Conservation (phyloP, 805 yeast species). For the Groenewaldozyma tartarivorans region DNA sequence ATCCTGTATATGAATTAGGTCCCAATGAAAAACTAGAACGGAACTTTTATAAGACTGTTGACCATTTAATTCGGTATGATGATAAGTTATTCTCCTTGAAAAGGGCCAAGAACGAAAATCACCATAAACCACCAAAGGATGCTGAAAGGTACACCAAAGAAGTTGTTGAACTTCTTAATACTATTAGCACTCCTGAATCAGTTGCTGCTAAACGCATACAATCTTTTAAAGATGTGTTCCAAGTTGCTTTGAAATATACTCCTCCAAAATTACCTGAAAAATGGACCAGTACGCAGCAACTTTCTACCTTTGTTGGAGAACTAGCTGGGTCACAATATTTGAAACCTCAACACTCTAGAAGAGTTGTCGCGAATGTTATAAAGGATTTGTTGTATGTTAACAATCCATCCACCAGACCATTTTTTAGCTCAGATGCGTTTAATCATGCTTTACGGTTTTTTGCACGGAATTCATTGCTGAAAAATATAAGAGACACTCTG, state of each 20-base stretch:
- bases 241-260: neutral
- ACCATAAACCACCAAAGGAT: neutral
- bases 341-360: neutral
- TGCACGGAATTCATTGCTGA: constrained; percentile 7
- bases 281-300: constrained; percentile 2
- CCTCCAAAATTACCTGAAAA: neutral
- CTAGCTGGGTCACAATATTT: neutral
- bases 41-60: neutral
- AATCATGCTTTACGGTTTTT: constrained; percentile 17
- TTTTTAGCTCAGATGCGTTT: constrained; percentile 12
- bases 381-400: constrained; percentile 15
- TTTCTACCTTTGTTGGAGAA: neutral
- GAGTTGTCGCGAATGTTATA: constrained; percentile 2
- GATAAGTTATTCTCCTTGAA: neutral
- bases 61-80: neutral
- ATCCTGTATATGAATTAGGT: neutral
- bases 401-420: constrained; percentile 10
- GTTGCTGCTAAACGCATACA: neutral
- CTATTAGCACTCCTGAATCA: neutral
- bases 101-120: neutral
- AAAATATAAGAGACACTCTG: constrained; percentile 14
- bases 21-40: neutral
- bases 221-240: neutral
- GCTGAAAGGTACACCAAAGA: neutral
- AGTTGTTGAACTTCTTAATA: neutral